A percentile compares a stretch with the other conserved stretches of the same genome.
Evolutionary conservation across 306 rosid species (phyloP).

Genomic region (Quercus aquifolioides): DNA sequence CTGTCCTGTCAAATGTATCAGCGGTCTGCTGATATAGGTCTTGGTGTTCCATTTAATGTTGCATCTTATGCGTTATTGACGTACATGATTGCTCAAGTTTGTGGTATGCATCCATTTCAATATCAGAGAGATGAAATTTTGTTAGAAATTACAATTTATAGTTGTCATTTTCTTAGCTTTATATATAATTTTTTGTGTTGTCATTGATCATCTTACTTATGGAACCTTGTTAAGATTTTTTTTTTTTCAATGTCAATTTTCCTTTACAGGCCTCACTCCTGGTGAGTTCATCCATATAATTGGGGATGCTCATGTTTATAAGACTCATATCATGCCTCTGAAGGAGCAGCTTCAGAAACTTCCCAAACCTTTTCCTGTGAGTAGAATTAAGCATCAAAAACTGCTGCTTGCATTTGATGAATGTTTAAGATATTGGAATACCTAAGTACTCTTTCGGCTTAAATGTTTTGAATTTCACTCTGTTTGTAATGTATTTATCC

Average conservation of each 20-base stretch:
- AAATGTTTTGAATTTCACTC: neutral
- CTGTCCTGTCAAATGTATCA: slow-evolving; percentile 25
- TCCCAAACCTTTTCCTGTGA: slow-evolving; percentile 28
- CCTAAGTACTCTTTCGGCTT: neutral
- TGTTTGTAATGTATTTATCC: neutral
- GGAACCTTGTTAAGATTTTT: neutral
- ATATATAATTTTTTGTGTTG: neutral
- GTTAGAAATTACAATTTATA: neutral
- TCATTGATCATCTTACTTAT: neutral
- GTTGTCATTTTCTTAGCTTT: neutral
- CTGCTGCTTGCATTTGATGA: neutral
- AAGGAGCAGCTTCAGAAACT: slow-evolving; percentile 24
- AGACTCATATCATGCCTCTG: slow-evolving; percentile 8
- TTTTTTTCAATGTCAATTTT: neutral
- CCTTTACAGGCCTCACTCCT: slow-evolving; percentile 14
- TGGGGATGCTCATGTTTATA: slow-evolving; percentile 22
- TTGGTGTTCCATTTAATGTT: slow-evolving; percentile 11
- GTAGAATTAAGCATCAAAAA: neutral
- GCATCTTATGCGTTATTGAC: slow-evolving; percentile 24
- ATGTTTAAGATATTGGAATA: neutral
- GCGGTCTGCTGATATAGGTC: slow-evolving; percentile 18
- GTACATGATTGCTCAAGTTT: slow-evolving; percentile 17
- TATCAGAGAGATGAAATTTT: neutral
- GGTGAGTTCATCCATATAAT: slow-evolving; percentile 13
- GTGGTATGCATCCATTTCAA: slow-evolving; percentile 15